These are phyloP conservation scores for Blastomyces parvus DNA, from an alignment of 2,329 filamentous ascomycete genomes.

Conservation along the genomic window DNA sequence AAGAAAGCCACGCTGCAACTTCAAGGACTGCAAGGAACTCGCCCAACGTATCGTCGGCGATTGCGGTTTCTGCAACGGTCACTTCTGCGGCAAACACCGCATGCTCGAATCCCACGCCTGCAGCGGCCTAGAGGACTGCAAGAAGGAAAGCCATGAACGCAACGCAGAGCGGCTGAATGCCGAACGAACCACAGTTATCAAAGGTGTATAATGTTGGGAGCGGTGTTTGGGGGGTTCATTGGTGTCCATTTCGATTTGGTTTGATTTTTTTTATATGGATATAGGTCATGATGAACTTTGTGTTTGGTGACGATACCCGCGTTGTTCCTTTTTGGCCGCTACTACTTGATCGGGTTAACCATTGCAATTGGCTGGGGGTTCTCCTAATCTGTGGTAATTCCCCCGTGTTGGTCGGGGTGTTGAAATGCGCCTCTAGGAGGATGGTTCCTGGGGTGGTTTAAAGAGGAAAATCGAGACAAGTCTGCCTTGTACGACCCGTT, in stretches of 20 bases:
- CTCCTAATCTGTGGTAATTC: not conserved
- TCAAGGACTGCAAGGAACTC: constrained; percentile 77
- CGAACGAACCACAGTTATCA: constrained; percentile 89
- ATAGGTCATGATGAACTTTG: not conserved
- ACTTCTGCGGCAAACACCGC: constrained; percentile 91
- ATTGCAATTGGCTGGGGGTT: not conserved
- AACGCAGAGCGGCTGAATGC: constrained; percentile 88
- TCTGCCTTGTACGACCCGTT: not conserved
- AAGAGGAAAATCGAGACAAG: not conserved
- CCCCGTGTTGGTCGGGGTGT: not conserved
- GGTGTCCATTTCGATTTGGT: constrained; percentile 10
- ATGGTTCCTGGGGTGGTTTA: not conserved
- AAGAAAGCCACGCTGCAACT: constrained; percentile 64
- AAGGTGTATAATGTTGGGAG: constrained; percentile 56
- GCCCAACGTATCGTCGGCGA: constrained; percentile 93
- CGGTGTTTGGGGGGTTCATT: not conserved
- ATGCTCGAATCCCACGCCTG: constrained; percentile 93
- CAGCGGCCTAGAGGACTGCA: constrained; percentile 87
- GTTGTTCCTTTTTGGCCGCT: not conserved
- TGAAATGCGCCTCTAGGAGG: too few relatives aligned
- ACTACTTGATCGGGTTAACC: not conserved
- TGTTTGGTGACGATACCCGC: not conserved
- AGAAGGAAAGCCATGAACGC: constrained; percentile 90
- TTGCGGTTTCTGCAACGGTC: constrained; percentile 87
- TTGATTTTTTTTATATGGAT: not conserved